Base-by-base conservation (phyloP, 345 rosid species). In the Streptanthus diversifolius region DNA sequence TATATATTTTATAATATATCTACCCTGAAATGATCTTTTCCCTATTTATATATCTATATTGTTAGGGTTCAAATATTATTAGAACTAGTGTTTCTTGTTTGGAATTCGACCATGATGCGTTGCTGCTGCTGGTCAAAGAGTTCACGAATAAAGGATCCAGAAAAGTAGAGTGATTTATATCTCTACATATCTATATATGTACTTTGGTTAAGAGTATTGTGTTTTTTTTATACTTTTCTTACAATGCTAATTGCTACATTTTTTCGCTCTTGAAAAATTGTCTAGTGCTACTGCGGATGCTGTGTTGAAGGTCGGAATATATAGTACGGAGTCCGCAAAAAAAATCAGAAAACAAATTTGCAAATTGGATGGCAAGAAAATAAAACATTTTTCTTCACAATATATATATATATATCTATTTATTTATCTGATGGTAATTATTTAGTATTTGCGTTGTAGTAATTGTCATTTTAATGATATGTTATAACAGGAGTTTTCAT, bases 351-450 rank as follows among this genome's bases (percentile, higher is more conserved):
- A 41, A 19, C n/a, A 8, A 3, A 9, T 57, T 13, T 5, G 1
- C 55, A 21, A 68, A 32, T 12, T 41, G 29, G 4, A 30, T 10
- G 73, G 73, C 32, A 68, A 55, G 41, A 52, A 29, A 33, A 65
- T 14, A 29, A 29, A 4, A 21, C 15, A 15, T 39, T 35, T 62
- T 13, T 47, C n/a, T 21, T 8, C 19, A 19, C 5, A 21, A 10
- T 11, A 47, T 64, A 36, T n/a, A n/a, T 35, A 4, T 36, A 40
- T 41, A 3, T 22, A 44, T 39, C 11, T n/a, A n/a, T 35, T 7
- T 36, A 40, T 41, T 5, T 22, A 44, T 39, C 11, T 40, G 8
- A 10, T 58, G 45, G 10, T 17, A n/a, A 33, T 17, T 44, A 17
- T 35, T 33, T 12, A 35, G 5, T 22, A 27, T 58, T 5, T n/a